phyloP scores from a whole-genome alignment of 1,284 basidiomycete genomes.

The Papiliotrema fonsecae region DNA sequence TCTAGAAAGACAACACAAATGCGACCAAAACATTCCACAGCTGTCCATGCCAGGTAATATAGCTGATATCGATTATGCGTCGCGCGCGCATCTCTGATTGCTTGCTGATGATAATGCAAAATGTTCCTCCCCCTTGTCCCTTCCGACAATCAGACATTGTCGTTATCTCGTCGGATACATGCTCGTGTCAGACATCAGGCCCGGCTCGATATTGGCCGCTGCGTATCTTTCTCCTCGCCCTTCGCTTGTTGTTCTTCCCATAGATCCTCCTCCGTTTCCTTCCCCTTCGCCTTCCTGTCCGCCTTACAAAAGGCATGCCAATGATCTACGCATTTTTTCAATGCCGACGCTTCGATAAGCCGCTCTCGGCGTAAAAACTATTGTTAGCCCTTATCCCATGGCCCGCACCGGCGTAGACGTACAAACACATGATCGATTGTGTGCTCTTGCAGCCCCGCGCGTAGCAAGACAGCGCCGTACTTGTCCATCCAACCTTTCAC shows the following conservation, averaged over 20 bases:
- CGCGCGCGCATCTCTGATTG: no score
- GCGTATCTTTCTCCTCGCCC: no score
- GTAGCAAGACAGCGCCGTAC: slow-evolving; percentile 19
- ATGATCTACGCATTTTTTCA: neutral
- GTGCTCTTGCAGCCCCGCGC: slow-evolving; percentile 11
- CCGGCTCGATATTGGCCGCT: no score
- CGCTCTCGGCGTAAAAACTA: neutral
- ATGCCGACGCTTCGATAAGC: neutral
- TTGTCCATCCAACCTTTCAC: slow-evolving; percentile 14
- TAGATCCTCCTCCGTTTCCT: neutral
- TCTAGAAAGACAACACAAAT: no score
- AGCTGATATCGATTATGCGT: no score
- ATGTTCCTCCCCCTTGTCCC: no score
- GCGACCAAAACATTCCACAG: no score
- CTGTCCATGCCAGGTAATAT: no score
- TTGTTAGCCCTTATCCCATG: neutral
- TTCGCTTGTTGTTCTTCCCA: neutral
- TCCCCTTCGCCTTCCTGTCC: neutral
- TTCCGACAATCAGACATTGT: no score
- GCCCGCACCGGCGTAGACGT: neutral
- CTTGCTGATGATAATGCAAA: no score
- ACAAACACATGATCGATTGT: slow-evolving; percentile 11
- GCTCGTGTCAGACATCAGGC: no score
- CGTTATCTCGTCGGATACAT: no score
- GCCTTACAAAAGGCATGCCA: neutral